phyloP scores from a whole-genome alignment of 1,284 basidiomycete species.

The Pseudozyma sp. region DNA sequence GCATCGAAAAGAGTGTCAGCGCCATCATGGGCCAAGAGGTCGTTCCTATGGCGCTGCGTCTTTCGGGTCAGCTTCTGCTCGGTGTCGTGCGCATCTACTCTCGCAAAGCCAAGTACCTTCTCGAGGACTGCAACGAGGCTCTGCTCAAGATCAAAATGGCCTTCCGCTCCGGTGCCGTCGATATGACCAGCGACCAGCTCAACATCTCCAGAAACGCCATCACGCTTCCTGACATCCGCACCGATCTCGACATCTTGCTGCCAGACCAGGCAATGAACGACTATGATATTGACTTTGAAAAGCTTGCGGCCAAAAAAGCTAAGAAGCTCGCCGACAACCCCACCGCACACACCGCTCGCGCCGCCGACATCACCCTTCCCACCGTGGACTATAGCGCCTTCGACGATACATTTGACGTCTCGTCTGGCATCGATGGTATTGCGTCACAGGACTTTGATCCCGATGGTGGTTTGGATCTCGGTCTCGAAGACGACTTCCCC shows the following conservation, averaged over 20 bases:
- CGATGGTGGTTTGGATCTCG: slow-evolving; percentile 69
- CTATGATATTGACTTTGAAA: slow-evolving; percentile 71
- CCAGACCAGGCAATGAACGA: slow-evolving; percentile 73
- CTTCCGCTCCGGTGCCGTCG: slow-evolving; percentile 90
- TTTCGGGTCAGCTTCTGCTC: slow-evolving; percentile 92
- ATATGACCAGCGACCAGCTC: slow-evolving; percentile 93
- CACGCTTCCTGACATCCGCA: slow-evolving; percentile 79
- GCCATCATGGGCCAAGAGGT: slow-evolving; percentile 81
- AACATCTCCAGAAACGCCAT: slow-evolving; percentile 86
- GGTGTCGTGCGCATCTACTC: slow-evolving; percentile 98
- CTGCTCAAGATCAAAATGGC: slow-evolving; percentile 95
- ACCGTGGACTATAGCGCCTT: slow-evolving; percentile 47
- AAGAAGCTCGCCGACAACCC: slow-evolving; percentile 38
- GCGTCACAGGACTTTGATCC: slow-evolving; percentile 61
- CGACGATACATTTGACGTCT: slow-evolving; percentile 57
- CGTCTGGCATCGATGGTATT: slow-evolving; percentile 51
- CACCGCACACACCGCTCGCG: slow-evolving; percentile 72
- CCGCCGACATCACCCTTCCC: slow-evolving; percentile 77
- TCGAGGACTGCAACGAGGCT: slow-evolving; percentile 97
- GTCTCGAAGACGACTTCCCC: slow-evolving; percentile 71
- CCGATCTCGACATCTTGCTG: slow-evolving; percentile 82
- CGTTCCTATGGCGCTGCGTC: slow-evolving; percentile 85
- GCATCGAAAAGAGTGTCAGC: slow-evolving; percentile 91
- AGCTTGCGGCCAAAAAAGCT: slow-evolving; percentile 76
- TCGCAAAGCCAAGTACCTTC: slow-evolving; percentile 93